Evolutionary conservation across 2,329 filamentous ascomycete genomes (phyloP).

Genomic region (Exophiala mesophila): DNA sequence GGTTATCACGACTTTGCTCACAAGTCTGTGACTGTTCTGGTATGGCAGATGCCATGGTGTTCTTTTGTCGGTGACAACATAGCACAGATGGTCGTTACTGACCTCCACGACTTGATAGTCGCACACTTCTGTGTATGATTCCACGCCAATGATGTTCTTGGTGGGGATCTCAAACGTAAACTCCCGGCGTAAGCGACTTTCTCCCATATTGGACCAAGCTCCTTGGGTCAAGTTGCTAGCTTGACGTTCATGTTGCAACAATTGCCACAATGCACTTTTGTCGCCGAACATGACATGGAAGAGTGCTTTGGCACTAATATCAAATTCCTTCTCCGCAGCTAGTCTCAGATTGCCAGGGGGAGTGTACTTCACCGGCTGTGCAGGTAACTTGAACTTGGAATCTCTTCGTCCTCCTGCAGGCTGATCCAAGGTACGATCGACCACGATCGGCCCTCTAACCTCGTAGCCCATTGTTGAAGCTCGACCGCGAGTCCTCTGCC

Average conservation of each 20-base stretch:
- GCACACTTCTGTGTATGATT: slow-evolving; percentile 58
- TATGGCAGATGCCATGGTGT: slow-evolving; percentile 81
- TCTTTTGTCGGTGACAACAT: slow-evolving; percentile 60
- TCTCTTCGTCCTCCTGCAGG: slow-evolving; percentile 31
- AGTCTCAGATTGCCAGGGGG: slow-evolving; percentile 74
- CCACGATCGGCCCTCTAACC: slow-evolving; percentile 53
- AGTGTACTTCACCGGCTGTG: slow-evolving; percentile 74
- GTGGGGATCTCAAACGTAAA: slow-evolving; percentile 75
- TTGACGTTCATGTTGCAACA: slow-evolving; percentile 77
- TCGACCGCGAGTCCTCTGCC: slow-evolving; percentile 31
- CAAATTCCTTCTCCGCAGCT: slow-evolving; percentile 75
- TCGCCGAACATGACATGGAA: slow-evolving; percentile 97
- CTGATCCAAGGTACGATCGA: slow-evolving; percentile 57
- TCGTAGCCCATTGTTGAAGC: slow-evolving; percentile 33
- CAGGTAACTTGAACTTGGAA: slow-evolving; percentile 75
- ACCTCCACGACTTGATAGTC: slow-evolving; percentile 86
- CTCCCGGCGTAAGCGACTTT: slow-evolving; percentile 68
- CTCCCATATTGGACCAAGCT: slow-evolving; percentile 66
- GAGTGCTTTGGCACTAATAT: slow-evolving; percentile 86
- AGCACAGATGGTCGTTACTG: slow-evolving; percentile 69
- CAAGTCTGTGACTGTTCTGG: slow-evolving; percentile 69
- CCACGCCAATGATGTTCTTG: slow-evolving; percentile 57
- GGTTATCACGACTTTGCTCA: slow-evolving; percentile 90
- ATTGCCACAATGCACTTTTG: slow-evolving; percentile 88
- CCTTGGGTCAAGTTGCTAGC: slow-evolving; percentile 79